phyloP scores from a whole-genome alignment of 192 early-diverging fungal genomes.

The Coemansia brasiliensis region DNA sequence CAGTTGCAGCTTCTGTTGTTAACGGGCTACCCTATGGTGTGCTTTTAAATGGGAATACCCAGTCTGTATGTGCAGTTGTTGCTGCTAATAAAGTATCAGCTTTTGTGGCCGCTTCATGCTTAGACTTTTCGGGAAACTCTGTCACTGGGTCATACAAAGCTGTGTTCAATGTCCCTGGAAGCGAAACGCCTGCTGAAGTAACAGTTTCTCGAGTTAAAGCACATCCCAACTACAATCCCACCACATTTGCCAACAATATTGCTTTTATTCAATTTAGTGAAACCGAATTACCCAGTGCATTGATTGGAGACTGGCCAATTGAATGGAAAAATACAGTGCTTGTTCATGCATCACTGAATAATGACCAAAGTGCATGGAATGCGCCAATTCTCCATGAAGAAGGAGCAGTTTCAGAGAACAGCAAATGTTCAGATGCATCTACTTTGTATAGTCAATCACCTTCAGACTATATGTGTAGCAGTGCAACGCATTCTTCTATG shows the following conservation, averaged over 20 bases:
- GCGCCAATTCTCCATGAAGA: not conserved
- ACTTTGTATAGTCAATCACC: constrained; percentile 4
- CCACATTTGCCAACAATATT: constrained; percentile 19
- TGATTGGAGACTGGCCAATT: constrained; percentile 12
- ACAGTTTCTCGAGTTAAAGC: not conserved
- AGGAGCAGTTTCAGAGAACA: not conserved
- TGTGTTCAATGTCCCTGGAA: not conserved
- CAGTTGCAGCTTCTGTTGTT: not conserved
- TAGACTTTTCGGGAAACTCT: not conserved
- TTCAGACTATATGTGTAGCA: not conserved
- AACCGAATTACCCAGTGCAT: not conserved
- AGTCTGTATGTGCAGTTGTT: constrained; percentile 5
- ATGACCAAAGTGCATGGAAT: constrained; percentile 4
- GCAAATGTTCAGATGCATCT: constrained; percentile 4
- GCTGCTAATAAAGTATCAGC: constrained; percentile 1
- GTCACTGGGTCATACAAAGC: constrained; percentile 5
- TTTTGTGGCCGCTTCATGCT: constrained; percentile 20
- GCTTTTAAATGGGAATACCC: constrained; percentile 1
- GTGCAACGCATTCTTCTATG: constrained; percentile 1
- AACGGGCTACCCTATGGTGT: constrained; percentile 4
- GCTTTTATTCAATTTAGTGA: constrained; percentile 3
- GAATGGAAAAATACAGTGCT: constrained; percentile 10
- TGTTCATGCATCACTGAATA: not conserved
- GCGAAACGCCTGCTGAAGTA: not conserved
- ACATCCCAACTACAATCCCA: not conserved